Conservation (phyloP, 331 rosid species). For the Cydonia oblonga region DNA sequence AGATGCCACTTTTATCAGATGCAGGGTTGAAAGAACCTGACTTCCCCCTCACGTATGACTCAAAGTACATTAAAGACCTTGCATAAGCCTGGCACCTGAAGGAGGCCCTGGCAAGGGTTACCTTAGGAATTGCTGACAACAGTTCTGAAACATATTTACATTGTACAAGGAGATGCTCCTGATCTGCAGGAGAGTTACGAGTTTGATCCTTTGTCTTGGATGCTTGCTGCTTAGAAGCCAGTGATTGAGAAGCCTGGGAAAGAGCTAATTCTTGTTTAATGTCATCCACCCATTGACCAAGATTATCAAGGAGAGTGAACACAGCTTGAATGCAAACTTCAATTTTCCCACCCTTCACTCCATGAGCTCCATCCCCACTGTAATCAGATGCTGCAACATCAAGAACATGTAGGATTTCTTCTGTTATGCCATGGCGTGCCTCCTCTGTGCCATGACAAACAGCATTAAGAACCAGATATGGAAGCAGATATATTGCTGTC, state of each 20-base stretch:
- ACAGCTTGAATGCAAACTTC: conserved; percentile 96
- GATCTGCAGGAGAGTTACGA: conserved; percentile 34
- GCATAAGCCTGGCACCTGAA: conserved; percentile 93
- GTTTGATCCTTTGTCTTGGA: conserved; percentile 48
- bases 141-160: conserved; percentile 82
- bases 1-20: conserved; percentile 73
- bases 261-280: conserved; percentile 79
- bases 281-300: conserved; percentile 96
- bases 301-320: conserved; percentile 95
- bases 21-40: conserved; percentile 99
- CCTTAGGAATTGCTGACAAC: conserved; percentile 73
- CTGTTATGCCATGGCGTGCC: conserved; percentile 70
- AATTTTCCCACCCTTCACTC: conserved; percentile 66
- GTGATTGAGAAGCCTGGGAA: conserved; percentile 41
- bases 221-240: conserved; percentile 49
- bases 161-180: conserved; percentile 61
- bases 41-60: conserved; percentile 65
- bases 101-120: conserved; percentile 85
- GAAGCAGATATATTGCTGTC: conserved; percentile 76
- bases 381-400: conserved; percentile 79
- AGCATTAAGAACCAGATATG: conserved; percentile 85
- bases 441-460: conserved; percentile 86
- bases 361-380: conserved; percentile 62
- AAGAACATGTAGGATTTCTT: conserved; percentile 80
- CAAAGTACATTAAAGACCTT: conserved; percentile 93